phyloP scores from a whole-genome alignment of 2,329 filamentous ascomycete genomes.

The Lachnellula arida region DNA sequence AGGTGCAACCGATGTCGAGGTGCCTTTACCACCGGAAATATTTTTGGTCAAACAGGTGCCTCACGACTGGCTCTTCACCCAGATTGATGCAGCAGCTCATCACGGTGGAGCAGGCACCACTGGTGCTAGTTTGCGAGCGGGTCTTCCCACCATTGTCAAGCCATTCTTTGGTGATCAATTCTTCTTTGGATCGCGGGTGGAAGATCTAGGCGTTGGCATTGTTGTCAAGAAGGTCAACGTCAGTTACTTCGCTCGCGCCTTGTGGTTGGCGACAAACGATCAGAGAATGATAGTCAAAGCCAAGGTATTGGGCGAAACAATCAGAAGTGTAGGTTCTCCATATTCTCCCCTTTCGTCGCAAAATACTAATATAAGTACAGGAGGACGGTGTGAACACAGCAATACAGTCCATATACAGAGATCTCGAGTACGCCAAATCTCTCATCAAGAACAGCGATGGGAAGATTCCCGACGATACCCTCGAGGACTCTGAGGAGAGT shows the following conservation, averaged over 20 bases:
- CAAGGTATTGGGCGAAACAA: conserved; percentile 74
- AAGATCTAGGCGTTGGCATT: conserved; percentile 89
- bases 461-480: conserved; percentile 49
- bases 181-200: conserved; percentile 87
- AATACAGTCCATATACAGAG: conserved; percentile 89
- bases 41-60: conserved; percentile 85
- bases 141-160: conserved; percentile 35
- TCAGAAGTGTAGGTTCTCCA: conserved; percentile 64
- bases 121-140: conserved; percentile 33
- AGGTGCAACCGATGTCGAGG: conserved; percentile 46
- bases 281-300: conserved; percentile 91
- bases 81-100: conserved; percentile 3
- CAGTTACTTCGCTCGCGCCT: conserved; percentile 74
- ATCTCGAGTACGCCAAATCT: conserved; percentile 86
- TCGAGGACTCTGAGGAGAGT: conserved; percentile 66
- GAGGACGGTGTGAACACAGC: conserved; percentile 88
- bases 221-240: conserved; percentile 85
- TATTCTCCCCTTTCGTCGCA: background rate
- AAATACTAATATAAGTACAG: conserved; percentile 42
- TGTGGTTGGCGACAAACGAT: conserved; percentile 89
- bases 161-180: conserved; percentile 71
- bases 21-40: conserved; percentile 73
- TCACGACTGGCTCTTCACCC: conserved; percentile 86
- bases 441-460: conserved; percentile 65
- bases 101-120: conserved; percentile 32